Evolutionary conservation across 129 eudicot genomes (phyloP), one percentile per base, ranked within the genome.

Genomic region (Lonicera japonica): DNA sequence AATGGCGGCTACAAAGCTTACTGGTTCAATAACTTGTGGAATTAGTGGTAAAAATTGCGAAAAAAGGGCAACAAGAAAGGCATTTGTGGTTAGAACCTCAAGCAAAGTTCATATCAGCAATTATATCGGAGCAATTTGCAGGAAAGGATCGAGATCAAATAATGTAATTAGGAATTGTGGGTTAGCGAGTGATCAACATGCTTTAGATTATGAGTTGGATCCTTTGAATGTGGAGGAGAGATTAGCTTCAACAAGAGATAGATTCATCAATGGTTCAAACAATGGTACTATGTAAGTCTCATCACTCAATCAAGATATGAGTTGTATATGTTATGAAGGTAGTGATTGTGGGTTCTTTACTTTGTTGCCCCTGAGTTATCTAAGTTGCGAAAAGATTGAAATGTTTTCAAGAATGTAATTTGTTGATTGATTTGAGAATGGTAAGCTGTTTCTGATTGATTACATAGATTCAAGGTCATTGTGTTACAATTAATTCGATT

Each of bases 121-220:
- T 64, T 50, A 54, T 74, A 23, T 63, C 70, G 77, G 71, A n/a
- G 58, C 14, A 15, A 50, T 58, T 68, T 64, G 29, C 16, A 82
- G 67, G 47, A 74, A 58, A 70, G 25, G 65, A 41, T 47, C 58
- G 39, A 75, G 73, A 75, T 83, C 64, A 16, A 43, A 69, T 21
- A 72, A 58, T 72, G 79, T 65, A 45, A 61, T 75, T 48, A 79
- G 64, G 66, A 67, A 73, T 25, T 83, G 89, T 75, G 79, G 84
- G 23, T 65, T 82, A 64, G 61, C 48, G 53, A 67, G 79, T 61
- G 77, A 75, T 72, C 74, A 72, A 29, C 74, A 72, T 50, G 79
- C 82, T 68, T 65, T 72, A 48, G 79, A 69, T 45, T 75, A 56
- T 58, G 82, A 75, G 29, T 23, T 65, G 50, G 70, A 71, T 57